A percentile compares a stretch with the other conserved stretches of the same genome.
Evolutionary conservation across 2,329 filamentous ascomycete species (phyloP).

Genomic region (Fusarium humuli): DNA sequence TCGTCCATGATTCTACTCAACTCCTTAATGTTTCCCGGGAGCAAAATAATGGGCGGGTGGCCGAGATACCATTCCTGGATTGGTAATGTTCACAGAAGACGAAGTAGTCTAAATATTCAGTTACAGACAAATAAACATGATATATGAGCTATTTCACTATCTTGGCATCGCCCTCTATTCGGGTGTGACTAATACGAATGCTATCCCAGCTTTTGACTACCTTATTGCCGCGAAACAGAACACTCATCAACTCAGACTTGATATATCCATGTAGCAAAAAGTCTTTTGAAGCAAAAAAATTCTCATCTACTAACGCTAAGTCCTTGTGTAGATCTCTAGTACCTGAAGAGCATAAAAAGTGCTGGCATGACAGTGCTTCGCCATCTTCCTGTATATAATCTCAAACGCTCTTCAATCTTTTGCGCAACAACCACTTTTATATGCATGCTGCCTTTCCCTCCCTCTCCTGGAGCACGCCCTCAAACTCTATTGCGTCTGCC

Average conservation of each 20-base stretch:
- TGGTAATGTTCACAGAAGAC: slow-evolving; percentile 27
- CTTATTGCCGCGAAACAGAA: slow-evolving; percentile 1
- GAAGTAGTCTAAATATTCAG: slow-evolving; percentile 10
- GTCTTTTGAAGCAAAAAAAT: slow-evolving; percentile 14
- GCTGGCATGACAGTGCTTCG: slow-evolving; percentile 11
- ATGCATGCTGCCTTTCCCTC: slow-evolving; percentile 8
- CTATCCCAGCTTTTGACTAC: slow-evolving; percentile 13
- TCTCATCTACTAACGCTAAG: slow-evolving; percentile 19
- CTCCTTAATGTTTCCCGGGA: slow-evolving; percentile 15
- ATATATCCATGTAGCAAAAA: neutral
- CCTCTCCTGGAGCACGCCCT: slow-evolving; percentile 7
- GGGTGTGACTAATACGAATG: neutral
- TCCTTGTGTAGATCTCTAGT: slow-evolving; percentile 8
- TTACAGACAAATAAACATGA: slow-evolving; percentile 29
- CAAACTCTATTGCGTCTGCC: slow-evolving; percentile 9
- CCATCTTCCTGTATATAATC: slow-evolving; percentile 14
- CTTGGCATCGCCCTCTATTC: neutral
- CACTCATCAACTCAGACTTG: neutral
- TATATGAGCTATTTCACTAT: slow-evolving; percentile 16
- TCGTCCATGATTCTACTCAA: slow-evolving; percentile 18
- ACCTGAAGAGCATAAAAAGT: slow-evolving; percentile 8
- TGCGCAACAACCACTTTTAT: slow-evolving; percentile 2
- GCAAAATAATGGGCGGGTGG: slow-evolving; percentile 16
- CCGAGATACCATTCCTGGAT: slow-evolving; percentile 37
- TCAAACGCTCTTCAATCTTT: slow-evolving; percentile 8